These are phyloP conservation scores for Cephalotrichum gorgonifer DNA, from an alignment of 2,329 filamentous ascomycete genomes.

Conservation along the genomic window DNA sequence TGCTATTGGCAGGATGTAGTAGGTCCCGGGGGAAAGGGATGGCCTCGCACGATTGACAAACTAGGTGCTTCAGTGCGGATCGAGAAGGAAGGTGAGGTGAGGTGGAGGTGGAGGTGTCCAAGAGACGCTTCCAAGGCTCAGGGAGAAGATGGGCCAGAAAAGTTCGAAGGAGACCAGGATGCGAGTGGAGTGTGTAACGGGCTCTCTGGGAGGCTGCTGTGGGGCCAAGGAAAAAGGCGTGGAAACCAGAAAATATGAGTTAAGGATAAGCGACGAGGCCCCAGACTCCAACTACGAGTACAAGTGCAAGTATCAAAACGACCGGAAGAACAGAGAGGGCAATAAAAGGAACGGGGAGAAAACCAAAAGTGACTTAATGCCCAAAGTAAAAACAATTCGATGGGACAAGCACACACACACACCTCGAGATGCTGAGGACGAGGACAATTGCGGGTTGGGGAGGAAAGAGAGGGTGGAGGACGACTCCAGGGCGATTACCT, in stretches of 20 bases:
- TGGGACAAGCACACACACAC: not conserved
- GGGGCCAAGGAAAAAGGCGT: not conserved
- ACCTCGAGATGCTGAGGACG: not conserved
- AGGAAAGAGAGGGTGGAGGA: not conserved
- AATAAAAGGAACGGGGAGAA: not conserved
- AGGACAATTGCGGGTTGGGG: not conserved
- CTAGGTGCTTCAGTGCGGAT: not conserved
- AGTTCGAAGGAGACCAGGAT: constrained; percentile 5
- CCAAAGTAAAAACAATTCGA: not conserved
- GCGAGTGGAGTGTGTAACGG: not conserved
- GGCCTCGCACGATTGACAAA: not conserved
- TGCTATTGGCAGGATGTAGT: not conserved
- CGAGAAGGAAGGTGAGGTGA: not conserved
- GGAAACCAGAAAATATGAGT: not conserved
- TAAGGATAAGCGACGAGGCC: not conserved
- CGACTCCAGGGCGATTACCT: not conserved
- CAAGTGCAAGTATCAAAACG: not conserved
- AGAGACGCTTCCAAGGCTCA: constrained; percentile 6
- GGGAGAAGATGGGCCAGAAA: constrained; percentile 3
- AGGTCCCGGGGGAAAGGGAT: not conserved
- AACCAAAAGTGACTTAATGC: not conserved
- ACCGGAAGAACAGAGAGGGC: not conserved
- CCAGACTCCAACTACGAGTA: not conserved
- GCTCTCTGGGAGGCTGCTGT: not conserved
- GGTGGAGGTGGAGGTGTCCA: constrained; percentile 4